A percentile compares a stretch with the other conserved stretches of the same genome.
phyloP scores from a whole-genome alignment of 768 basidiomycete genomes.

The Amanita rubescens region DNA sequence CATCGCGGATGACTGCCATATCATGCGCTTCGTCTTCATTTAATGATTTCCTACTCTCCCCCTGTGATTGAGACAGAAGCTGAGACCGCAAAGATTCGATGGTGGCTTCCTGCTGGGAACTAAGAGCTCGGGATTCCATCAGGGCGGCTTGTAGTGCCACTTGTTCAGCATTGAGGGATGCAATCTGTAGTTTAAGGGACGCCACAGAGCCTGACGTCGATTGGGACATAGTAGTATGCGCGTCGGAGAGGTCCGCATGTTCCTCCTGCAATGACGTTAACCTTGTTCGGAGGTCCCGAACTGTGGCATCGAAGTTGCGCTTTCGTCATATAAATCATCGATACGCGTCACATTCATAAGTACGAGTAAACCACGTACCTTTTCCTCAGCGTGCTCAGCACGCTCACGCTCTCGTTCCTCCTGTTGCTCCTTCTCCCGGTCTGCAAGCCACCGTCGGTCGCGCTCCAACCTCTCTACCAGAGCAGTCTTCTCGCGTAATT shows the following conservation, averaged over 20 bases:
- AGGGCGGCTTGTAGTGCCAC: slow-evolving; percentile 32
- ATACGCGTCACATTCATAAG: neutral
- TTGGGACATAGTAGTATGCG: slow-evolving; percentile 40
- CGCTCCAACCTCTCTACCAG: slow-evolving; percentile 59
- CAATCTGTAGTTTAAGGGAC: slow-evolving; percentile 44
- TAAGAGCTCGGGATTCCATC: slow-evolving; percentile 13
- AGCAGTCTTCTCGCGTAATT: slow-evolving; percentile 57
- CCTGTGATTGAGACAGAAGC: slow-evolving; percentile 37
- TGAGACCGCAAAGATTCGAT: slow-evolving; percentile 20
- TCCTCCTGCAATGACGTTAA: slow-evolving; percentile 48
- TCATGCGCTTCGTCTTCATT: slow-evolving; percentile 39
- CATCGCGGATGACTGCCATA: slow-evolving; percentile 59
- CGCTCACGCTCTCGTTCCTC: slow-evolving; percentile 60
- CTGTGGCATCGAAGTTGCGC: slow-evolving; percentile 42
- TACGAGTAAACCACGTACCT: slow-evolving; percentile 37
- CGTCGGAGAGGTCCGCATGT: slow-evolving; percentile 54
- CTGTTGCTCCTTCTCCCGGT: slow-evolving; percentile 60
- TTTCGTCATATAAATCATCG: slow-evolving; percentile 16
- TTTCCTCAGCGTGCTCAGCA: slow-evolving; percentile 43
- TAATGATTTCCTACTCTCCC: slow-evolving; percentile 37
- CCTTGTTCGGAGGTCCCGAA: slow-evolving; percentile 42
- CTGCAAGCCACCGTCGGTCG: slow-evolving; percentile 62
- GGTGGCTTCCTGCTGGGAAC: slow-evolving; percentile 1
- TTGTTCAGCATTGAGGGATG: slow-evolving; percentile 36
- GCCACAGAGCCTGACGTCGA: slow-evolving; percentile 41